phyloP scores from a whole-genome alignment of 2,329 filamentous ascomycete genomes.

The Tolypocladium tropicale region DNA sequence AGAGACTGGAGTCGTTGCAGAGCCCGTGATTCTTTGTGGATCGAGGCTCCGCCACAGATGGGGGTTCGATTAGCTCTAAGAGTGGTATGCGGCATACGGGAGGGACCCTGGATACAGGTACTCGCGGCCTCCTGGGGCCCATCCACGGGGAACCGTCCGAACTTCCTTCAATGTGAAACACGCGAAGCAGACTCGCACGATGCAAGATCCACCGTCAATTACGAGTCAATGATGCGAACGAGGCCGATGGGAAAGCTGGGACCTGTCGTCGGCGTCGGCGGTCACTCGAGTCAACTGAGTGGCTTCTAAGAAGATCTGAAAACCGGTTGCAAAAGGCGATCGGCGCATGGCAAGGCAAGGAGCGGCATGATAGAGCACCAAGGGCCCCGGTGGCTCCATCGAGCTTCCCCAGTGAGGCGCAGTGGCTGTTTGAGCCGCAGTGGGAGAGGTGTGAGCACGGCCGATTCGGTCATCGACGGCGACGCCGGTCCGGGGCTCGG shows the following conservation, averaged over 20 bases:
- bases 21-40: not conserved
- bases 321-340: not conserved
- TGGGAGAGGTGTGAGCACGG: not conserved
- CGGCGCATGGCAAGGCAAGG: not conserved
- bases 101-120: not conserved
- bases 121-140: not conserved
- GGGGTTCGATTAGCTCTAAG: not conserved
- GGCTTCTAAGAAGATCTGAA: too few species aligned
- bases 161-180: not conserved
- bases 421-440: not conserved
- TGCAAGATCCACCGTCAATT: not conserved
- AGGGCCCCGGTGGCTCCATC: too few species aligned
- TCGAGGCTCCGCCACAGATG: not conserved
- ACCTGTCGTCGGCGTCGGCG: too few species aligned
- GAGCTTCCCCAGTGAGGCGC: not conserved
- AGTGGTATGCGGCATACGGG: not conserved
- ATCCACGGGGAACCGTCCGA: not conserved
- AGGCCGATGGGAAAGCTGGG: too few species aligned
- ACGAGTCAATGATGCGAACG: not conserved
- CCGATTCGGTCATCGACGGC: not conserved
- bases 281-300: too few species aligned
- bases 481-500: slow-evolving; percentile 4
- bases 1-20: not conserved
- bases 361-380: too few species aligned
- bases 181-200: not conserved